Base-by-base conservation (phyloP, 768 basidiomycete genomes). In the Lactarius evosmus region DNA sequence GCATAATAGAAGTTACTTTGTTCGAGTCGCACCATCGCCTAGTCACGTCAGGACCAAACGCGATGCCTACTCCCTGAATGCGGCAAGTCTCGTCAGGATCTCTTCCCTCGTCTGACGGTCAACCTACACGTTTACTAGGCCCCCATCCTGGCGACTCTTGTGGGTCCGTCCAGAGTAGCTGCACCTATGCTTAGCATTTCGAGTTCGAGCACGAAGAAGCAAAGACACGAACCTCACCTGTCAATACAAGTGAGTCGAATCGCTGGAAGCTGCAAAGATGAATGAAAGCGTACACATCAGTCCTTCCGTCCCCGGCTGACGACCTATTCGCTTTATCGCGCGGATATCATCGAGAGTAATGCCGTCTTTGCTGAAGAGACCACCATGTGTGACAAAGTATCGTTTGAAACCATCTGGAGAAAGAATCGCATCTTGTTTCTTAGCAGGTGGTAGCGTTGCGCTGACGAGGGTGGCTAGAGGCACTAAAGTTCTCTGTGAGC, bases 81-180 rank as follows among this genome's bases (percentile, higher is more conserved):
- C 53, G 61, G 65, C 56, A 57, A 66, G 65, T 52, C 29, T 58
- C 41, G 69, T 60, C 66, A 68, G 61, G 33, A 55, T 56, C 61
- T 69, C 49, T 33, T 44, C 46, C 58, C 61, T 41, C 17, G 34
- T 53, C 44, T 36, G 36, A 50, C 16, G 62, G 62, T 30, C n/a
- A 54, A 75, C 89, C 56, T 73, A 93, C 92, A 40, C 97, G 87
- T 81, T 98, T 98, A 72, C 93, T 95, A 14, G 97, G 96, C 6
- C 97, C 96, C 30, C 97, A 86, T 29, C 97, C 97, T 12, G 86
- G 86, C 44, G 78, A 70, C 46, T 89, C 88, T 75, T 98, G 97
- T 25, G 97, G 96, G 76, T 98, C 96, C 4, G 95, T 96, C 95
- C 96, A 98, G 17, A 98, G 82, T 32, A 95, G 76, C 89, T 95